These are phyloP conservation scores for Pichia gijzeniarum DNA, from an alignment of 805 yeast species.

Conservation along the genomic window DNA sequence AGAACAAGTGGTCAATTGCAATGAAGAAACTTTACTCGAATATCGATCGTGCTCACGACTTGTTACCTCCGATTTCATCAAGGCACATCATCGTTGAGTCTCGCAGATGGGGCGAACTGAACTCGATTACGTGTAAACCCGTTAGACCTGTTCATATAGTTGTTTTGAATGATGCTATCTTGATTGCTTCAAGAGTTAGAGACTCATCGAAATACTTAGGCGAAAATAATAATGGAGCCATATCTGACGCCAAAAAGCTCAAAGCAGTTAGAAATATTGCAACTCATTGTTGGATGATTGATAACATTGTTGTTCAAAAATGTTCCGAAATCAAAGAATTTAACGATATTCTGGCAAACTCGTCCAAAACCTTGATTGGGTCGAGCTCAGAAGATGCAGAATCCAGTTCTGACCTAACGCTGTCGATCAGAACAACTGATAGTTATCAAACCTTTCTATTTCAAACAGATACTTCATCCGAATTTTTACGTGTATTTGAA, in stretches of 20 bases:
- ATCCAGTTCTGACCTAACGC: conserved; percentile 11
- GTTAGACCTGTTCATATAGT: conserved; percentile 70
- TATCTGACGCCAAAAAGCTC: conserved; percentile 9
- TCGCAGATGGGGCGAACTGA: conserved; percentile 81
- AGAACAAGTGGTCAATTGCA: conserved; percentile 76
- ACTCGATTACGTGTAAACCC: conserved; percentile 79
- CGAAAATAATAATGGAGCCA: conserved; percentile 18
- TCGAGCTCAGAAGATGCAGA: background rate
- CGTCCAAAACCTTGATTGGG: background rate
- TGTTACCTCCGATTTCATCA: conserved; percentile 66
- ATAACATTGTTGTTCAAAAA: conserved; percentile 22
- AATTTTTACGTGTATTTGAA: conserved; percentile 45
- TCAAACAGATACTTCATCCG: conserved; percentile 56
- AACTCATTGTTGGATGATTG: conserved; percentile 72
- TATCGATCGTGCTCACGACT: conserved; percentile 88
- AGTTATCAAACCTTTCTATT: conserved; percentile 39
- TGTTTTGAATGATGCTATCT: conserved; percentile 66
- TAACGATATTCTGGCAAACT: conserved; percentile 2
- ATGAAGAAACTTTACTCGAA: conserved; percentile 64
- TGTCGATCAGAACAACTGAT: conserved; percentile 16
- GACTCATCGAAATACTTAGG: conserved; percentile 14
- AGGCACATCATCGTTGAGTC: conserved; percentile 76
- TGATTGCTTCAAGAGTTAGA: conserved; percentile 63
- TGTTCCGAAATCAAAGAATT: conserved; percentile 5
- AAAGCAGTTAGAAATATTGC: conserved; percentile 39